Evolutionary conservation across 305 asterid genomes (phyloP).

Genomic region (Rubia balearica): DNA sequence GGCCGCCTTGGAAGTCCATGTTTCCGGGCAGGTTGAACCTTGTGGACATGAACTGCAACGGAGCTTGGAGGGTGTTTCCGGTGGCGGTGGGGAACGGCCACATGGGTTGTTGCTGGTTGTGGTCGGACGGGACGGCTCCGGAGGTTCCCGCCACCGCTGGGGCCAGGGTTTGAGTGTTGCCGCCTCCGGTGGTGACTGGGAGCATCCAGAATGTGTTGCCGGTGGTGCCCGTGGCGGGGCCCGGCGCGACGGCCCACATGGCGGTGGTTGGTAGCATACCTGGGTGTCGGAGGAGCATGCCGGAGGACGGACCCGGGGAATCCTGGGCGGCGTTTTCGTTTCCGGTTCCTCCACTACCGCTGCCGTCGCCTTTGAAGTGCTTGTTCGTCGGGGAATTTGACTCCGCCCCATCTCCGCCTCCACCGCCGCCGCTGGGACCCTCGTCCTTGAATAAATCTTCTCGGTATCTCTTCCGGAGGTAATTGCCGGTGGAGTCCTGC

Average conservation of each 20-base stretch:
- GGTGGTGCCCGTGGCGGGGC: conserved; percentile 25
- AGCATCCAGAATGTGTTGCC: conserved; percentile 66
- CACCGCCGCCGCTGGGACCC: conserved; percentile 27
- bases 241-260: conserved; percentile 65
- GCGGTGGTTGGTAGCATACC: conserved; percentile 35
- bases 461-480: conserved; percentile 54
- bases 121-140: conserved; percentile 28
- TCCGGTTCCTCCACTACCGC: neutral
- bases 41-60: conserved; percentile 49
- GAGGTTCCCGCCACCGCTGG: conserved; percentile 22
- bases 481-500: conserved; percentile 44
- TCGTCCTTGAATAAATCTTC: conserved; percentile 68
- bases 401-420: conserved; percentile 33
- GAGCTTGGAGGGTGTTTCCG: conserved; percentile 45
- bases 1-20: conserved; percentile 45
- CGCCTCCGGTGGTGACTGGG: conserved; percentile 39
- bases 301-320: conserved; percentile 30
- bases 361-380: conserved; percentile 31
- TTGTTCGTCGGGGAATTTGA: conserved; percentile 49
- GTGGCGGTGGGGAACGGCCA: conserved; percentile 48
- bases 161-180: conserved; percentile 22
- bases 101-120: conserved; percentile 29
- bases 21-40: conserved; percentile 50
- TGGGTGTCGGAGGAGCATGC: conserved; percentile 29
- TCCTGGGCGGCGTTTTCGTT: conserved; percentile 16